Conservation (phyloP, 2,329 filamentous ascomycete species). For the Hirsutella thompsonii region DNA sequence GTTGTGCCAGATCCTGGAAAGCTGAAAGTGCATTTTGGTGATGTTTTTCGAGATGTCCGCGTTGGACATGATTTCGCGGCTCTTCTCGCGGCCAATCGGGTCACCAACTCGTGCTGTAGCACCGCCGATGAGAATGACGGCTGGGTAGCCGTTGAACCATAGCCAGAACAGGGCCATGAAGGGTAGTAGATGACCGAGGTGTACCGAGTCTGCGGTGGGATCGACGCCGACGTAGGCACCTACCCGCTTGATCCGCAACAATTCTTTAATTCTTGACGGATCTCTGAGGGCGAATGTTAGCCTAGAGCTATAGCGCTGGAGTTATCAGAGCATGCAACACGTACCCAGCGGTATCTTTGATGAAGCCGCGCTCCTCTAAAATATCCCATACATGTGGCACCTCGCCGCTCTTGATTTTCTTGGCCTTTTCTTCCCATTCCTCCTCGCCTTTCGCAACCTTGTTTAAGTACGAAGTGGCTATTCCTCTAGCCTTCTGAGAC, state of each 20-base stretch:
- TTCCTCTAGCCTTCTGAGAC: slow-evolving; percentile 16
- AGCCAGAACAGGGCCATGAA: slow-evolving; percentile 79
- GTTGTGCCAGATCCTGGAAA: slow-evolving; percentile 62
- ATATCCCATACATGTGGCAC: slow-evolving; percentile 44
- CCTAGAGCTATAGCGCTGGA: neutral
- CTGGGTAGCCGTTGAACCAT: slow-evolving; percentile 60
- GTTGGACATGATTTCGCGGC: slow-evolving; percentile 39
- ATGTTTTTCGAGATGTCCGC: slow-evolving; percentile 49
- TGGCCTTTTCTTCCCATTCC: slow-evolving; percentile 34
- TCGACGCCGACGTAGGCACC: slow-evolving; percentile 73
- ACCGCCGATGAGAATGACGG: slow-evolving; percentile 57
- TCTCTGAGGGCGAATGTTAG: slow-evolving; percentile 17
- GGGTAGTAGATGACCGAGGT: slow-evolving; percentile 68
- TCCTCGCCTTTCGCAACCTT: slow-evolving; percentile 29
- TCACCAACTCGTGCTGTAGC: slow-evolving; percentile 71
- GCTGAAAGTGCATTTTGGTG: slow-evolving; percentile 54
- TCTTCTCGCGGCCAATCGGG: slow-evolving; percentile 56
- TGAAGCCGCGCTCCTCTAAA: slow-evolving; percentile 57
- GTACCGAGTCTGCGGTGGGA: slow-evolving; percentile 66
- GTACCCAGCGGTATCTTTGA: slow-evolving; percentile 66
- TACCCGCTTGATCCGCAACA: slow-evolving; percentile 53
- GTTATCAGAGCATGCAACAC: slow-evolving; percentile 8
- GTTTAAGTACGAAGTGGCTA: slow-evolving; percentile 27
- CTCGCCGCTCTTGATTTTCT: slow-evolving; percentile 35
- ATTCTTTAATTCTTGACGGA: slow-evolving; percentile 41